These are phyloP conservation scores for Taiozyma sp. DNA, from an alignment of 1,139 yeast species.

Conservation along the genomic window DNA sequence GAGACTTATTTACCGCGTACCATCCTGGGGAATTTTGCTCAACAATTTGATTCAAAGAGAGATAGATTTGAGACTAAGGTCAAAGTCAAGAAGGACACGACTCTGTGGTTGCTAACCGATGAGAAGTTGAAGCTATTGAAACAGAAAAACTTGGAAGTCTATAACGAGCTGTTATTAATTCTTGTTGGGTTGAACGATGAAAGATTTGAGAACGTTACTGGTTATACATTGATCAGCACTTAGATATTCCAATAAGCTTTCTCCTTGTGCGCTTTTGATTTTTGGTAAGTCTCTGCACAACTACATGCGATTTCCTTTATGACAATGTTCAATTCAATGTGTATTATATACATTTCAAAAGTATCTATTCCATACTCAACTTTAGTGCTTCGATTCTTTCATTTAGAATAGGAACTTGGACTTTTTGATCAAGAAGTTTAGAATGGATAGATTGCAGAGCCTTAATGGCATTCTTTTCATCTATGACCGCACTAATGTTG, in stretches of 20 bases:
- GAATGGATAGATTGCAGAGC: constrained; percentile 87
- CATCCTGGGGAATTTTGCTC: constrained; percentile 55
- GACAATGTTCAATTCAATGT: background rate
- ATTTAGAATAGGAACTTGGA: constrained; percentile 4
- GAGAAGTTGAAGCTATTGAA: constrained; percentile 25
- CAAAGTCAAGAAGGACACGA: constrained; percentile 40
- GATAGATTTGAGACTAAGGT: constrained; percentile 19
- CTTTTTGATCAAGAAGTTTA: constrained; percentile 47
- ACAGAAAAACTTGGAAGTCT: constrained; percentile 41
- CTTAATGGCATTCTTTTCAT: constrained; percentile 72
- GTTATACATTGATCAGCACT: constrained; percentile 57
- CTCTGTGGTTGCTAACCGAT: constrained; percentile 66
- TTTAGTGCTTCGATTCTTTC: constrained; percentile 26
- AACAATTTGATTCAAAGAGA: constrained; percentile 12
- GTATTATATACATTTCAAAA: background rate
- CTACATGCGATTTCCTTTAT: background rate
- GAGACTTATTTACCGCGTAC: constrained; percentile 88
- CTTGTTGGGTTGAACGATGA: constrained; percentile 64
- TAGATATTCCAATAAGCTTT: constrained; percentile 3
- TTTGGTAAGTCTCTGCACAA: background rate
- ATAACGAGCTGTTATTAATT: constrained; percentile 61
- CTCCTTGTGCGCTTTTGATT: background rate
- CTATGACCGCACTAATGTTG: constrained; percentile 91
- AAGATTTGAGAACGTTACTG: constrained; percentile 67
- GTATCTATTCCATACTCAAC: background rate